Percentiles rank a stretch among this genome's conserved stretches.
Evolutionary conservation across 2,329 filamentous ascomycete species (phyloP).

Genomic region (Monilinia vaccinii-corymbosi): DNA sequence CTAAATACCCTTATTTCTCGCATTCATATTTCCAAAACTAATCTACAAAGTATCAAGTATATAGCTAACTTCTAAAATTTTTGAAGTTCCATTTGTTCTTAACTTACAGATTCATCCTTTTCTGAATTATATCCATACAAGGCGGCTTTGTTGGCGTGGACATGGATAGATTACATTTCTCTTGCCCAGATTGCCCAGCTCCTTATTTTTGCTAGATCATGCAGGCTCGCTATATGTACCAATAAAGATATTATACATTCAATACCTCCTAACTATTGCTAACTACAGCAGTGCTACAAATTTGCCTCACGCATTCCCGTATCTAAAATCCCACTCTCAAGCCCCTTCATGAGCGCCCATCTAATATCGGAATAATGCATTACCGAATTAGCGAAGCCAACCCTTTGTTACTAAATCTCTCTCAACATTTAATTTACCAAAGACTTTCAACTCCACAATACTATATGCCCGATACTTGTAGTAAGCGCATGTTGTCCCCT

Average conservation of each 20-base stretch:
- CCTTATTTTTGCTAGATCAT: background rate
- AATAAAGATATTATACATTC: background rate
- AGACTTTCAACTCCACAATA: background rate
- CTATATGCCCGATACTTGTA: too few species aligned
- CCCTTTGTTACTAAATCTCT: background rate
- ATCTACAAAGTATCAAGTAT: too few species aligned
- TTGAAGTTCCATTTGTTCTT: too few species aligned
- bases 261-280: background rate
- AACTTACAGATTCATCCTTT: background rate
- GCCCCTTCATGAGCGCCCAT: background rate
- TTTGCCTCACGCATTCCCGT: background rate
- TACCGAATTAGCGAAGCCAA: conserved; percentile 1
- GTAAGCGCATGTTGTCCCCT: too few species aligned
- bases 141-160: background rate
- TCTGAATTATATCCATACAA: background rate
- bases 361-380: background rate
- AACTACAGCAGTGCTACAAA: background rate
- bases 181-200: background rate
- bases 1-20: too few species aligned
- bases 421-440: background rate
- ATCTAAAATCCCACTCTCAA: background rate
- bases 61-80: too few species aligned
- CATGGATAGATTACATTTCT: background rate
- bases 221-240: background rate
- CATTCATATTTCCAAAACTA: too few species aligned